Base-by-base conservation (phyloP, 2,329 filamentous ascomycete genomes). In the Aspergillus transmontanensis region DNA sequence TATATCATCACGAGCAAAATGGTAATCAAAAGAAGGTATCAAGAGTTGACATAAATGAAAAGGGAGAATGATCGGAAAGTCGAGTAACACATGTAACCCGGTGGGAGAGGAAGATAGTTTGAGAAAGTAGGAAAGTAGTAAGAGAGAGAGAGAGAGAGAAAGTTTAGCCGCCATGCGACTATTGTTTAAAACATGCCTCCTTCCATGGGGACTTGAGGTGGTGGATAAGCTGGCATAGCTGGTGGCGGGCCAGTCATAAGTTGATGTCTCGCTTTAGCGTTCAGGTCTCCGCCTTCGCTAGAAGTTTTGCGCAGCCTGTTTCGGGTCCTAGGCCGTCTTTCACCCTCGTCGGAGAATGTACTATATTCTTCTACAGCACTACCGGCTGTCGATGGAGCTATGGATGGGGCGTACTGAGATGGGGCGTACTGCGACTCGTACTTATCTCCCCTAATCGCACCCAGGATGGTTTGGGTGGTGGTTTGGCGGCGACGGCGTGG, bases 401-500 rank as follows among this genome's bases (percentile, higher is more conserved):
- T 19, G 7, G 39, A 41, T 9, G 39, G 39, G 16, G 39, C 39
- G 39, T 41, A 41, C 19, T 41, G 36, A 41, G 36, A 19, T 10
- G 30, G 30, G 4, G 30, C 32, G 21, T 55, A 55, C 11, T 72
- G 66, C 4, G 69, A 61, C 4, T 79, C 78, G 21, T 66, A 63
- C 63, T 69, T 78, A 21, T 79, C 78, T 46, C 68, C 67, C 62
- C 77, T 80, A 64, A 80, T 75, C 36, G 70, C 79, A 58, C 66
- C 77, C 58, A 76, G 68, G 50, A 77, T 81, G 60, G 71, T 81
- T 67, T 77, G 80, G 34, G 73, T 82, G 67, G 73, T 79, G 57
- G 72, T 81, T 67, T 73, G 84, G 16, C 83, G 83, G 59, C 85
- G 81, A 50, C 87, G 81, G 62, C 84, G 83, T 1, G 86, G 86